These are phyloP conservation scores for Phytophthora hibernalis DNA, from an alignment of 352 stramenopile genomes.

Conservation along the genomic window DNA sequence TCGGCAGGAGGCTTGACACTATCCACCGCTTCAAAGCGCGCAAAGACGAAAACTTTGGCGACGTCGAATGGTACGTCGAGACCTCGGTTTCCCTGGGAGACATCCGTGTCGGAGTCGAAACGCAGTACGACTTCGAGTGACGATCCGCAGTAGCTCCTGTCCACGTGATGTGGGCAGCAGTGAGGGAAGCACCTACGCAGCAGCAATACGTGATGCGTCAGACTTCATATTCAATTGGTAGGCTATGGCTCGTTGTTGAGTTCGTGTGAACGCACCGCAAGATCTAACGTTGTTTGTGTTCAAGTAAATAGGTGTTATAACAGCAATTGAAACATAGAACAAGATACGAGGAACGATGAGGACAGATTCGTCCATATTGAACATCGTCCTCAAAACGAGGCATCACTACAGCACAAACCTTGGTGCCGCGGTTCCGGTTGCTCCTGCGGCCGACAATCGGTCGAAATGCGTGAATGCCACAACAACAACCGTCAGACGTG, in stretches of 20 bases:
- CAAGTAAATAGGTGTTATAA: not conserved
- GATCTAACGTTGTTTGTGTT: conserved; percentile 14
- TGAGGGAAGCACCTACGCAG: conserved; percentile 49
- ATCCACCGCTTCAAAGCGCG: conserved; percentile 45
- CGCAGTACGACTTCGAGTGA: conserved; percentile 47
- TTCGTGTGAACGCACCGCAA: conserved; percentile 13
- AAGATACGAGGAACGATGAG: not conserved
- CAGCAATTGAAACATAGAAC: not conserved
- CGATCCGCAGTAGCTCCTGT: conserved; percentile 65
- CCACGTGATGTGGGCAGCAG: conserved; percentile 60
- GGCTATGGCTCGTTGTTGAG: not conserved
- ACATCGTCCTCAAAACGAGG: not conserved
- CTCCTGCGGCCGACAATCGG: conserved; percentile 27
- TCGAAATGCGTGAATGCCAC: not conserved
- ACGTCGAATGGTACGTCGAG: conserved; percentile 24
- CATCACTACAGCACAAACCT: conserved; percentile 30
- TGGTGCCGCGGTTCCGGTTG: conserved; percentile 56
- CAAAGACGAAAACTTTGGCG: conserved; percentile 42
- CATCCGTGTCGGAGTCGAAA: conserved; percentile 14
- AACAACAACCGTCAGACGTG: conserved; percentile 13
- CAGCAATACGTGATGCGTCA: not conserved
- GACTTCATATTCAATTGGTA: not conserved
- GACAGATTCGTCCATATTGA: not conserved
- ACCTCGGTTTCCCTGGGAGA: conserved; percentile 1
- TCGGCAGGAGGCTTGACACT: conserved; percentile 13